These are phyloP conservation scores for Phylloporus arenicola DNA, from an alignment of 768 basidiomycete genomes.

Conservation along the genomic window DNA sequence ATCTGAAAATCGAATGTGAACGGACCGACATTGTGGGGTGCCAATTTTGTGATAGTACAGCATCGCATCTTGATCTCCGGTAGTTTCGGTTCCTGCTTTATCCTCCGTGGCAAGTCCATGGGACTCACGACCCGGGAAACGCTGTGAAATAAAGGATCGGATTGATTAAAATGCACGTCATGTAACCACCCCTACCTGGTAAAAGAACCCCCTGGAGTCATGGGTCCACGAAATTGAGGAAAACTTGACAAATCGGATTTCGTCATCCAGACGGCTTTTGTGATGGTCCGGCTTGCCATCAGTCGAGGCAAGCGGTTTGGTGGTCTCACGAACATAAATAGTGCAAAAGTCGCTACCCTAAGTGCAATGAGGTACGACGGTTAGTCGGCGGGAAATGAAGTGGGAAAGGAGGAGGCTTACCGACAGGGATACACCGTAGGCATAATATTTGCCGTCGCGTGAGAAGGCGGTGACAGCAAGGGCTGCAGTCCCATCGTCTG, in stretches of 20 bases:
- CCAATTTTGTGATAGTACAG: constrained; percentile 72
- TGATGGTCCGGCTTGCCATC: constrained; percentile 41
- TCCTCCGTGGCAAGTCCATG: constrained; percentile 45
- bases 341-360: constrained; percentile 74
- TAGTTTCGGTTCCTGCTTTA: constrained; percentile 52
- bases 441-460: constrained; percentile 61
- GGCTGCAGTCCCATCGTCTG: constrained; percentile 67
- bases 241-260: constrained; percentile 73
- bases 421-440: constrained; percentile 71
- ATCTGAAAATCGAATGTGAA: constrained; percentile 7
- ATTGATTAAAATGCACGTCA: not conserved
- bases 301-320: constrained; percentile 45
- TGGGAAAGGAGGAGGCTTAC: constrained; percentile 34
- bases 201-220: constrained; percentile 81
- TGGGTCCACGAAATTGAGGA: constrained; percentile 67
- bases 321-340: constrained; percentile 61
- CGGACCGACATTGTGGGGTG: constrained; percentile 56
- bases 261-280: constrained; percentile 54
- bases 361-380: constrained; percentile 1
- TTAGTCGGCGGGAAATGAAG: constrained; percentile 3
- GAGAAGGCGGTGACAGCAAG: constrained; percentile 59
- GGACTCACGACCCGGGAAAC: constrained; percentile 50
- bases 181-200: constrained; percentile 43
- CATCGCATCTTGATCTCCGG: constrained; percentile 62
- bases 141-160: constrained; percentile 26